A percentile compares a stretch with the other conserved stretches of the same genome.
Evolutionary conservation across 306 rosid genomes (phyloP).

Genomic region (Cyclanthera cordifolia): DNA sequence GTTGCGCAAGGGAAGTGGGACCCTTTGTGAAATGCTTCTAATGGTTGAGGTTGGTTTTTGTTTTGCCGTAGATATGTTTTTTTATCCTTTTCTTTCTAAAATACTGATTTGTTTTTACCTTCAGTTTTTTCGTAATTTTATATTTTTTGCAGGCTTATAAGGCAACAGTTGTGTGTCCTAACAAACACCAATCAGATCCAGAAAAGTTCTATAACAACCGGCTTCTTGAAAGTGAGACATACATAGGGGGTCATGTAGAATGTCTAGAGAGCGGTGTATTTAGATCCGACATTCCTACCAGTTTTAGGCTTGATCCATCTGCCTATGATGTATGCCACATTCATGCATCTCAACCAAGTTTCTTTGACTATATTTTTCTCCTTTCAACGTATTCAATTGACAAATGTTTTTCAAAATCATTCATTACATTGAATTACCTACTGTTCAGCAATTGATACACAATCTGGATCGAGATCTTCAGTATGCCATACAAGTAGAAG

Average conservation of each 20-base stretch:
- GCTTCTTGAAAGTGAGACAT: constrained; percentile 96
- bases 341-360: constrained; percentile 12
- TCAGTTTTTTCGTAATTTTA: constrained; percentile 19
- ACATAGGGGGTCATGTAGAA: constrained; percentile 97
- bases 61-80: constrained; percentile 2
- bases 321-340: constrained; percentile 62
- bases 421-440: constrained; percentile 18
- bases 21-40: constrained; percentile 97
- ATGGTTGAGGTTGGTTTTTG: constrained; percentile 77
- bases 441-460: constrained; percentile 63
- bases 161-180: constrained; percentile 91
- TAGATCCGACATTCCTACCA: constrained; percentile 88
- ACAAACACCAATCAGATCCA: constrained; percentile 83
- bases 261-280: constrained; percentile 99
- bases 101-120: constrained; percentile 6
- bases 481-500: constrained; percentile 89
- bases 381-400: neutral
- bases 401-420: neutral
- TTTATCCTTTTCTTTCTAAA: constrained; percentile 9
- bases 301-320: constrained; percentile 70
- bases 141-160: constrained; percentile 59
- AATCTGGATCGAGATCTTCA: constrained; percentile 88
- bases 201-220: constrained; percentile 69
- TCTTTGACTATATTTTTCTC: constrained; percentile 16
- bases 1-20: constrained; percentile 98